Evolutionary conservation across 768 basidiomycete genomes (phyloP).

Genomic region (Sutorius australiensis): DNA sequence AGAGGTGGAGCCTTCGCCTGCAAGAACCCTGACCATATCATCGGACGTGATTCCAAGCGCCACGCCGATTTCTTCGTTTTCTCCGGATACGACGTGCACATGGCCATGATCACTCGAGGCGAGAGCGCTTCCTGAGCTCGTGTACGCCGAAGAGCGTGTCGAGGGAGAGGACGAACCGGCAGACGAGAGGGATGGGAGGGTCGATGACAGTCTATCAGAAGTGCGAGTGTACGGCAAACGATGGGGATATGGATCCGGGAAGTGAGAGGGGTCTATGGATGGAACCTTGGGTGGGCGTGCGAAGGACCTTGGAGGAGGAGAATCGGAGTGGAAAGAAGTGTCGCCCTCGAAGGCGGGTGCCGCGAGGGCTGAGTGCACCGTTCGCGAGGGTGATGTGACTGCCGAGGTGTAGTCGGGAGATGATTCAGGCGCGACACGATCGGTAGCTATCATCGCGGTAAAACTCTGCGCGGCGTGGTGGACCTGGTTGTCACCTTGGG

Average conservation of each 20-base stretch:
- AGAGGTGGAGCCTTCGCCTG: constrained; percentile 45
- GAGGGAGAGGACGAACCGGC: constrained; percentile 68
- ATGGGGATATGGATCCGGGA: constrained; percentile 70
- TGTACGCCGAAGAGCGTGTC: constrained; percentile 74
- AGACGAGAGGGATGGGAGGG: constrained; percentile 62
- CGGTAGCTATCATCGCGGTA: constrained; percentile 19
- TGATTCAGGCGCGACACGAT: constrained; percentile 9
- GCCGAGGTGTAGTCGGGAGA: constrained; percentile 16
- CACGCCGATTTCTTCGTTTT: constrained; percentile 49
- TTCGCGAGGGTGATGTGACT: constrained; percentile 23
- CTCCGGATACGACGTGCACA: constrained; percentile 60
- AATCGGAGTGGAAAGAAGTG: constrained; percentile 36
- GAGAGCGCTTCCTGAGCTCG: constrained; percentile 62
- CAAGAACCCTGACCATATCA: constrained; percentile 57
- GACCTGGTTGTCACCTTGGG: constrained; percentile 27
- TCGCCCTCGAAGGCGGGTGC: constrained; percentile 42
- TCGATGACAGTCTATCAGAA: constrained; percentile 33
- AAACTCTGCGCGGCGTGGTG: constrained; percentile 17
- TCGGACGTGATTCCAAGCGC: constrained; percentile 64
- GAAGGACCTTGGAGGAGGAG: constrained; percentile 34
- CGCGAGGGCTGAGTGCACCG: constrained; percentile 29
- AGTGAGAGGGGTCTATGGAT: constrained; percentile 59
- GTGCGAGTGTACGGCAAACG: constrained; percentile 44
- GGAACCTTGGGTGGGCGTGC: constrained; percentile 43
- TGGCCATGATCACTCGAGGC: constrained; percentile 60